Conservation (phyloP, 345 rosid species). For the Eucalyptus camaldulensis region DNA sequence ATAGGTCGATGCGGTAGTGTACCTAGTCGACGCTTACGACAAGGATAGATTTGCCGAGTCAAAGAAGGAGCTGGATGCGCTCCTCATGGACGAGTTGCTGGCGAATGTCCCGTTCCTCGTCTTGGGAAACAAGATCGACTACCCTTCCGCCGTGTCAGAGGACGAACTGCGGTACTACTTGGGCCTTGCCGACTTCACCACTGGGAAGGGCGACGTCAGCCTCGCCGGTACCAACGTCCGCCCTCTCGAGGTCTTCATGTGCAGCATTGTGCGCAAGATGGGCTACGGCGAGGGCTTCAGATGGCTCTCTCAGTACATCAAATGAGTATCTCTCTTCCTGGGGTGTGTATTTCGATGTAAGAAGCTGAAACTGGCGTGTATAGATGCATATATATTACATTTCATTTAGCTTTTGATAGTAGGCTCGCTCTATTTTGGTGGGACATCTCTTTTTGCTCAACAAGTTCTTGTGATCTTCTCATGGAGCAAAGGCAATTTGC, state of each 20-base stretch:
- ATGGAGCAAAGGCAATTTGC: neutral
- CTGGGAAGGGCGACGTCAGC: constrained; percentile 11
- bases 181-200: constrained; percentile 18
- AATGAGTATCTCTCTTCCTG: neutral
- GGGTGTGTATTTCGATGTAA: neutral
- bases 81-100: constrained; percentile 11
- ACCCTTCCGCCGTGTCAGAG: constrained; percentile 16
- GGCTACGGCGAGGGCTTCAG: constrained; percentile 23
- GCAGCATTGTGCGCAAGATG: constrained; percentile 30
- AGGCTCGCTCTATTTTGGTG: neutral
- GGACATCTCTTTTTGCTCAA: neutral
- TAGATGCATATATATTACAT: neutral
- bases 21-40: constrained; percentile 18
- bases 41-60: constrained; percentile 19
- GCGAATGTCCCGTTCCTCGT: constrained; percentile 16
- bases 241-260: constrained; percentile 26
- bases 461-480: neutral
- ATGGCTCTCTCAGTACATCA: constrained; percentile 19
- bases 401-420: neutral
- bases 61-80: constrained; percentile 22
- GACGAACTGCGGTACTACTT: constrained; percentile 11
- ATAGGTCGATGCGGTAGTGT: constrained; percentile 17
- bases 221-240: constrained; percentile 6
- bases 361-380: neutral
- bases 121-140: constrained; percentile 23